Base-by-base conservation (phyloP, 805 yeast genomes). In the Millerozyma miso region DNA sequence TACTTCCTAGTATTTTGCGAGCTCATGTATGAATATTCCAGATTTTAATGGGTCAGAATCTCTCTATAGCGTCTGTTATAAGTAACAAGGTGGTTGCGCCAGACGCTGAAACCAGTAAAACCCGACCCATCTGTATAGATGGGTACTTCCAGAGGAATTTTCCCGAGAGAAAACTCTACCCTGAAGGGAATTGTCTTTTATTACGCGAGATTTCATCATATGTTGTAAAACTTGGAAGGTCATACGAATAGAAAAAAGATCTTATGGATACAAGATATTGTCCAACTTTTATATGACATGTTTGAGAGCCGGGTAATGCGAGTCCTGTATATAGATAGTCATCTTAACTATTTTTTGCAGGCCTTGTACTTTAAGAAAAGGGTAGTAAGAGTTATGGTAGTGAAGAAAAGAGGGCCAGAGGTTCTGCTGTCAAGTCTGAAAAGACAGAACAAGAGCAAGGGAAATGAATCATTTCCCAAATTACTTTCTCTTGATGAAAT, bases 211-310 rank as follows among this genome's bases (percentile, higher is more conserved):
- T 66, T 72, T 77, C 83, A 77, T 77, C 83, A 77, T 75, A 52
- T 62, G 55, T 70, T 73, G 66, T 75, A 74, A 76, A 77, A 77
- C 80, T 77, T 77, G 79, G 83, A 79, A 77, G 80, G 83, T 71
- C 79, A 76, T 76, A 71, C 59, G 63, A 62, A 51, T 56, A 52
- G 47, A 42, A 33, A 59, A 58, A 57, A 44, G 26, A 19, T 16
- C 29, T 23, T 23, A 6, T 23, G 6, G 29, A 10, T 23, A 10
- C 10, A 23, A 23, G 29, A 23, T 23, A 7, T 23, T 19, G 37
- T 10, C 31, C 14, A 16, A 15, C 31, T 41, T 38, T 44, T 59
- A 41, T 58, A 58, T 56, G 56, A 39, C 36, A 35, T 8, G 2
- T 3, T 17, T 18, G n/a, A 15, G 3, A 10, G 23, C 46, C 47